These are phyloP conservation scores for Termitomyces titanicus DNA, from an alignment of 768 basidiomycete species.

Conservation along the genomic window DNA sequence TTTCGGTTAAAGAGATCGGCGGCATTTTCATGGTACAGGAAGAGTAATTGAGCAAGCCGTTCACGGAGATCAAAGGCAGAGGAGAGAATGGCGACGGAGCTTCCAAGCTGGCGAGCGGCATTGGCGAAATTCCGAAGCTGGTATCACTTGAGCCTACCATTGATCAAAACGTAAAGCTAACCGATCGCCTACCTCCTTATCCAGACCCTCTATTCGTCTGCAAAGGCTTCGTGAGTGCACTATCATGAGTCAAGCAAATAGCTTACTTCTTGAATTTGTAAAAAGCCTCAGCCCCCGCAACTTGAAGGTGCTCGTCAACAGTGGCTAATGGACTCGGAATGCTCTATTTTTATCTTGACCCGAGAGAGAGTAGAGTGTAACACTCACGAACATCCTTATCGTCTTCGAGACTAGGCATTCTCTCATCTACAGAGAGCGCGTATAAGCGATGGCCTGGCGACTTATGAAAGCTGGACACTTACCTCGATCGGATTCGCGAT, in stretches of 20 bases:
- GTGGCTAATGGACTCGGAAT: slow-evolving; percentile 43
- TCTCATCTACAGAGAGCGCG: slow-evolving; percentile 23
- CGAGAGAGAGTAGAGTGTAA: not conserved
- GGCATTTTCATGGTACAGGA: slow-evolving; percentile 72
- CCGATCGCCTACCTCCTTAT: slow-evolving; percentile 50
- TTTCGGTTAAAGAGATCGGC: slow-evolving; percentile 75
- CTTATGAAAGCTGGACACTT: slow-evolving; percentile 8
- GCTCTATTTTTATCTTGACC: not conserved
- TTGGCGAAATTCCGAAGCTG: slow-evolving; percentile 76
- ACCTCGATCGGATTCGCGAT: slow-evolving; percentile 29
- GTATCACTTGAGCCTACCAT: not conserved
- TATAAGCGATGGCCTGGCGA: not conserved
- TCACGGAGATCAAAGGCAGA: slow-evolving; percentile 71
- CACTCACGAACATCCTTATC: slow-evolving; percentile 65
- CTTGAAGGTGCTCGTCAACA: slow-evolving; percentile 67
- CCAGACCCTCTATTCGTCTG: slow-evolving; percentile 59
- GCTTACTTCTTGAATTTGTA: slow-evolving; percentile 56
- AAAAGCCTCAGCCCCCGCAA: slow-evolving; percentile 62
- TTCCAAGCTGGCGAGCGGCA: slow-evolving; percentile 72
- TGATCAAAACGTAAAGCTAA: not conserved
- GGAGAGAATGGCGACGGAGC: slow-evolving; percentile 73
- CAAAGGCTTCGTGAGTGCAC: not conserved
- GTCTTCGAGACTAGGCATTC: slow-evolving; percentile 52
- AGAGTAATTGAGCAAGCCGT: slow-evolving; percentile 63
- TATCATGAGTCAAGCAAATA: not conserved